A percentile compares a stretch with the other conserved stretches of the same genome.
Conservation (phyloP, 305 asterid genomes). For the Solanum hybrid region DNA sequence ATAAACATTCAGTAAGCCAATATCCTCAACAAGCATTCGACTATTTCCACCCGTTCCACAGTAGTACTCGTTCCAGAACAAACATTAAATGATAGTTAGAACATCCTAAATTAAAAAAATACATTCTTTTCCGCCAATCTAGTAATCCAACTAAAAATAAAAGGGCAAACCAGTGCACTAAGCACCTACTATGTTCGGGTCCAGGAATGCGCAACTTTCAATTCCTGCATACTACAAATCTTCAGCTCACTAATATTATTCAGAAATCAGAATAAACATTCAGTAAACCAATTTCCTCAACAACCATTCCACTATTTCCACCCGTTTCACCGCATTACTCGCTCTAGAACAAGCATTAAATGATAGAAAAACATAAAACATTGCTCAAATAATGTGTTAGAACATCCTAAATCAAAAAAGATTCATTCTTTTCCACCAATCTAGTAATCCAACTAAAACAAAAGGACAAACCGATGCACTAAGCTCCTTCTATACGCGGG, state of each 20-base stretch:
- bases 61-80: neutral
- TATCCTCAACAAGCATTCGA: neutral
- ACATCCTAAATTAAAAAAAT: neutral
- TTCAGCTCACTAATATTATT: neutral
- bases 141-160: neutral
- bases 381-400: neutral
- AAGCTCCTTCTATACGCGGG: too few species aligned
- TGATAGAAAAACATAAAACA: neutral
- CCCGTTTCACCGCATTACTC: neutral
- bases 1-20: neutral
- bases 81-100: neutral
- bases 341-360: neutral
- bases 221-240: neutral
- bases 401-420: neutral
- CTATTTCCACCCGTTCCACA: neutral
- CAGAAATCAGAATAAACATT: neutral
- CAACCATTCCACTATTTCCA: neutral
- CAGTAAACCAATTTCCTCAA: neutral
- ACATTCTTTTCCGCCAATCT: neutral
- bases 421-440: neutral
- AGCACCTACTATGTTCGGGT: neutral
- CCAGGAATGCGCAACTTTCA: neutral
- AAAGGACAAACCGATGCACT: too few species aligned
- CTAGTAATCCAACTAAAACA: neutral
- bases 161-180: neutral